A percentile compares a stretch with the other conserved stretches of the same genome.
Conservation (phyloP, 768 basidiomycete species). For the Pisolithus albus region DNA sequence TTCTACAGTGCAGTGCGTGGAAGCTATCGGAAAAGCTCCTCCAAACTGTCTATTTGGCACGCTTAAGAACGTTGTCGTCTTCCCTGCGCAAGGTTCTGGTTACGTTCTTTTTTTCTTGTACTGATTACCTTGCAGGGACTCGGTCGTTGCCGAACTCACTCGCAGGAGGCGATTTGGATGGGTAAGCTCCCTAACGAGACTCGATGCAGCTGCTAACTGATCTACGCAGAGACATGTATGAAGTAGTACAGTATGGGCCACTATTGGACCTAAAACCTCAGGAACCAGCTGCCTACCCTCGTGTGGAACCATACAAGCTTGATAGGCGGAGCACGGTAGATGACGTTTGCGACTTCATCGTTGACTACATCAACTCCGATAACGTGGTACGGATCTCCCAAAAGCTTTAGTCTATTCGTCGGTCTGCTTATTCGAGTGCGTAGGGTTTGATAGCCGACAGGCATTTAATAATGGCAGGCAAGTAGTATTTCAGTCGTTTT, state of each 20-base stretch:
- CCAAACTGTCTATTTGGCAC: conserved; percentile 50
- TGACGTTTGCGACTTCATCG: conserved; percentile 74
- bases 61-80: conserved; percentile 65
- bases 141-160: conserved; percentile 65
- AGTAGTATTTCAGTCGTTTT: conserved; percentile 12
- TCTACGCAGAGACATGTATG: conserved; percentile 50
- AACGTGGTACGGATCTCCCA: conserved; percentile 46
- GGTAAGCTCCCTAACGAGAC: conserved; percentile 35
- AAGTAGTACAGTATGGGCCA: conserved; percentile 49
- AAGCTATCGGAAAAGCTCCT: conserved; percentile 66
- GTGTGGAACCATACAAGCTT: conserved; percentile 32
- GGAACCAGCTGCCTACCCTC: conserved; percentile 46
- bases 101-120: not conserved
- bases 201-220: not conserved
- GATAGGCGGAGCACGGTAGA: conserved; percentile 48
- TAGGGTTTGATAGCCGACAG: conserved; percentile 66
- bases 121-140: conserved; percentile 31
- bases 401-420: not conserved
- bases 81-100: conserved; percentile 51
- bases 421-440: conserved; percentile 1
- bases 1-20: conserved; percentile 55
- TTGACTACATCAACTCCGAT: conserved; percentile 81
- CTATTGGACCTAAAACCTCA: conserved; percentile 49
- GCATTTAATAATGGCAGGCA: conserved; percentile 66
- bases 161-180: conserved; percentile 76